Conservation (phyloP, 192 early-diverging fungal genomes). For the Podila verticillata region DNA sequence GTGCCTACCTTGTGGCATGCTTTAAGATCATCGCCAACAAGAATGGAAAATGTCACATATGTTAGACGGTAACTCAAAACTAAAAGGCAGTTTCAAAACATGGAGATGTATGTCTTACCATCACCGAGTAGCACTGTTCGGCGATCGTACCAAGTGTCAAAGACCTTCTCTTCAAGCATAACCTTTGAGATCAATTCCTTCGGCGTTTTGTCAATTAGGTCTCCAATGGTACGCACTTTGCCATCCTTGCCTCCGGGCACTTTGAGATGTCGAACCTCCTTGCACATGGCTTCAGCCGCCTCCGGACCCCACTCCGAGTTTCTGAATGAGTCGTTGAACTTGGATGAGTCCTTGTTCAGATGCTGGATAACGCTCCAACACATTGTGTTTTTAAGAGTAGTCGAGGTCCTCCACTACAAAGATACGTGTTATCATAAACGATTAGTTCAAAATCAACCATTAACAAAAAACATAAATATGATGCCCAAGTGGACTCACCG, state of each 20-base stretch:
- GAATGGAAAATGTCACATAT: background rate
- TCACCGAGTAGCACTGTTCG: conserved; percentile 1
- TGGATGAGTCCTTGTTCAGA: background rate
- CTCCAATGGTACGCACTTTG: background rate
- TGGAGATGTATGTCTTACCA: background rate
- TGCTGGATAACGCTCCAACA: background rate
- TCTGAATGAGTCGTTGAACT: background rate
- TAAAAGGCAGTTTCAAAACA: background rate
- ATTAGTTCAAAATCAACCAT: no score
- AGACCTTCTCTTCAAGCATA: conserved; percentile 7
- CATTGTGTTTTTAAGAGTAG: background rate
- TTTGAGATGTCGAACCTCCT: background rate
- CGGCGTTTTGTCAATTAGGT: background rate
- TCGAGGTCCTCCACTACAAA: background rate
- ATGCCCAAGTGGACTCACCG: no score
- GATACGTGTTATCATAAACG: no score
- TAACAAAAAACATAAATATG: no score
- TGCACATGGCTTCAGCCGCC: conserved; percentile 4
- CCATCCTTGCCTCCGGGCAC: background rate
- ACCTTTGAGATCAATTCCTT: conserved; percentile 7
- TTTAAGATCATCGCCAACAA: background rate
- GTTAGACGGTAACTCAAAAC: background rate
- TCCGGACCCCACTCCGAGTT: conserved; percentile 2
- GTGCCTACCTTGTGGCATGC: background rate
- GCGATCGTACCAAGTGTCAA: background rate